Base-by-base conservation (phyloP, 139 green algal genomes). In the Chlamydomonas urium region DNA sequence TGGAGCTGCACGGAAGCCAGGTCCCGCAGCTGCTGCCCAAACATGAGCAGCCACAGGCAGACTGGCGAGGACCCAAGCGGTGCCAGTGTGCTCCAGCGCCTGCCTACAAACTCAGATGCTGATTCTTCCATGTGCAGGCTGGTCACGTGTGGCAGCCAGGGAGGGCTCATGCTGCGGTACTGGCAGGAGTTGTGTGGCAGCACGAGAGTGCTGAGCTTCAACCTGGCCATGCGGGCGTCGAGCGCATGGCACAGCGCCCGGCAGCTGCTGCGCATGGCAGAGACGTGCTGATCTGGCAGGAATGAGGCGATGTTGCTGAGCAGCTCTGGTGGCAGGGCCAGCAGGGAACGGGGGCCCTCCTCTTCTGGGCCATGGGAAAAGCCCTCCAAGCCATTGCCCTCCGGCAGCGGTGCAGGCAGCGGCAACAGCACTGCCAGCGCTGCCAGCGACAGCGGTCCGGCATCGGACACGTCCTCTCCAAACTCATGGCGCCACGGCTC, bases 281-380 rank as follows among this genome's bases (percentile, higher is more conserved):
- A 32, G 5, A 67, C 5, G 8, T 67, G 32, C 14, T 42, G 5
- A 17, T 8, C 5, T 17, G 32, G 10, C 38, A 67, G 60, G 60
- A 67, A 67, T 4, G 33, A 47, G 8, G 33, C 29, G 19, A 67
- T 10, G 42, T 26, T 26, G 4, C 5, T 21, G 5, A 67, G 60
- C 32, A 67, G n/a, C 60, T 67, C 60, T 6, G 60, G 26, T 45
- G 60, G 60, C 32, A 67, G 60, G 8, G 32, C 60, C 17, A 67
- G 60, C 32, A 67, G 32, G 33, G 42, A 17, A 10, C 14, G 42
- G 42, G 42, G 14, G 42, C 14, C 42, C 42, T n/a, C n/a, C n/a
- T n/a, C n/a, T n/a, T n/a, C n/a, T n/a, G n/a, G n/a, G n/a, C n/a
- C n/a, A n/a, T n/a, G n/a, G n/a, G n/a, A n/a, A n/a, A n/a, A n/a